Evolutionary conservation across 352 stramenopile species (phyloP).

Genomic region (Phytopythium mirpurense): DNA sequence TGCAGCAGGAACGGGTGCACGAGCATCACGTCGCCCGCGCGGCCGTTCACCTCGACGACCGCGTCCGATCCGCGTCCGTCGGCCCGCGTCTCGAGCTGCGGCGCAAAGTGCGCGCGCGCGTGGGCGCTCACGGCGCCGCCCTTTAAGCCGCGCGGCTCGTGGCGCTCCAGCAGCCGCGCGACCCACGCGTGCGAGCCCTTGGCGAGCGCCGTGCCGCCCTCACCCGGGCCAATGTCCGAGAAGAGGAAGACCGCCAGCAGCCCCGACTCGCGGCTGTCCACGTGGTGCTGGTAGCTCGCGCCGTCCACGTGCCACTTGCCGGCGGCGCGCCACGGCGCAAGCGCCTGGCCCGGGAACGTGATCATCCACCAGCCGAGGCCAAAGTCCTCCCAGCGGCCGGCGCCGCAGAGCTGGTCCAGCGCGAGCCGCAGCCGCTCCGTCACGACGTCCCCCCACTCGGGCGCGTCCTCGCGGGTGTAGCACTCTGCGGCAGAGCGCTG

Average conservation of each 20-base stretch:
- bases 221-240: slow-evolving; percentile 50
- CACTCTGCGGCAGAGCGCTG: slow-evolving; percentile 37
- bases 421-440: slow-evolving; percentile 37
- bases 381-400: slow-evolving; percentile 54
- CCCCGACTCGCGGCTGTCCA: slow-evolving; percentile 64
- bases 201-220: slow-evolving; percentile 69
- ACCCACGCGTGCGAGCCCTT: slow-evolving; percentile 58
- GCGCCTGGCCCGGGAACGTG: slow-evolving; percentile 56
- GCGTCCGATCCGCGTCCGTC: background rate
- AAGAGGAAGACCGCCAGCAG: slow-evolving; percentile 82
- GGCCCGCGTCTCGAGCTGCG: background rate
- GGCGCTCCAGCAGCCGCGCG: slow-evolving; percentile 41
- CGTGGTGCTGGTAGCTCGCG: slow-evolving; percentile 62
- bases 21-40: slow-evolving; percentile 72
- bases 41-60: slow-evolving; percentile 62
- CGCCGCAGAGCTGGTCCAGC: slow-evolving; percentile 70
- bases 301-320: slow-evolving; percentile 84
- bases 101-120: slow-evolving; percentile 23
- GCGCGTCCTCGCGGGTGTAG: slow-evolving; percentile 32
- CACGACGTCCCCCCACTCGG: slow-evolving; percentile 40
- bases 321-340: slow-evolving; percentile 51
- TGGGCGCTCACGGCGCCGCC: slow-evolving; percentile 44
- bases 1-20: slow-evolving; percentile 80
- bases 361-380: slow-evolving; percentile 84
- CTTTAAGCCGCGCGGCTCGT: slow-evolving; percentile 54